phyloP scores from a whole-genome alignment of 2,329 filamentous ascomycete genomes.

The Aspergillus sp. region DNA sequence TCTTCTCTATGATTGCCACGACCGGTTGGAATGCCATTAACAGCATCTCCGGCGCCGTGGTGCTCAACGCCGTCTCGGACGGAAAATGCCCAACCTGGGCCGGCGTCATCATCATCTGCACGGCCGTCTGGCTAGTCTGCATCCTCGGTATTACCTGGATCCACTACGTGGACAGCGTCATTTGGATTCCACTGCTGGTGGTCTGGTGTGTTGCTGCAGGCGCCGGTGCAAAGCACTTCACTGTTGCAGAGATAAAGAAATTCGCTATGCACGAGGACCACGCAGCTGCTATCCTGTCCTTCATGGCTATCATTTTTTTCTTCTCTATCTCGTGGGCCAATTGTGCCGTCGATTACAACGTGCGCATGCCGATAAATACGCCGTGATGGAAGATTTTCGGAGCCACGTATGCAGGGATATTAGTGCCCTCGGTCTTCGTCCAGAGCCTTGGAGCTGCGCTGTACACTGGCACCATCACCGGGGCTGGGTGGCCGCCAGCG shows the following conservation, averaged over 20 bases:
- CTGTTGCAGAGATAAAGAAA: constrained; percentile 17
- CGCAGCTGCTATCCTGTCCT: constrained; percentile 28
- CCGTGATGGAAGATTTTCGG: constrained; percentile 27
- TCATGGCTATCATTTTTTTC: constrained; percentile 32
- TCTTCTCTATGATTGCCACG: constrained; percentile 33
- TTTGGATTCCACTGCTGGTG: constrained; percentile 32
- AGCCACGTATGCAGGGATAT: constrained; percentile 7
- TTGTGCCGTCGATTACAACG: constrained; percentile 33
- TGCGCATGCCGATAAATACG: constrained; percentile 31
- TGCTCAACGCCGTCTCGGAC: constrained; percentile 29
- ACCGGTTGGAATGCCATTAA: constrained; percentile 37
- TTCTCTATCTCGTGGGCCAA: constrained; percentile 35
- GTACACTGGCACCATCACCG: constrained; percentile 23
- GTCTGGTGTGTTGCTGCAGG: constrained; percentile 35
- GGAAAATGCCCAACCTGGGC: constrained; percentile 32
- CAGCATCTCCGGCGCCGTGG: constrained; percentile 31
- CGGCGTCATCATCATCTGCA: constrained; percentile 33
- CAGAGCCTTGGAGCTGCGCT: constrained; percentile 28
- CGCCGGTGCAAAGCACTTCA: constrained; percentile 28
- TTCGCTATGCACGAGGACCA: constrained; percentile 20
- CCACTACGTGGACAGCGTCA: constrained; percentile 29
- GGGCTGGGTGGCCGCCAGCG: constrained; percentile 20
- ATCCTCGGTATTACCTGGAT: constrained; percentile 34
- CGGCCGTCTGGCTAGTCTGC: constrained; percentile 32
- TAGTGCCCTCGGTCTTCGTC: constrained; percentile 26